These are phyloP conservation scores for Pisolithus tinctorius DNA, from an alignment of 768 basidiomycete genomes.

Conservation along the genomic window DNA sequence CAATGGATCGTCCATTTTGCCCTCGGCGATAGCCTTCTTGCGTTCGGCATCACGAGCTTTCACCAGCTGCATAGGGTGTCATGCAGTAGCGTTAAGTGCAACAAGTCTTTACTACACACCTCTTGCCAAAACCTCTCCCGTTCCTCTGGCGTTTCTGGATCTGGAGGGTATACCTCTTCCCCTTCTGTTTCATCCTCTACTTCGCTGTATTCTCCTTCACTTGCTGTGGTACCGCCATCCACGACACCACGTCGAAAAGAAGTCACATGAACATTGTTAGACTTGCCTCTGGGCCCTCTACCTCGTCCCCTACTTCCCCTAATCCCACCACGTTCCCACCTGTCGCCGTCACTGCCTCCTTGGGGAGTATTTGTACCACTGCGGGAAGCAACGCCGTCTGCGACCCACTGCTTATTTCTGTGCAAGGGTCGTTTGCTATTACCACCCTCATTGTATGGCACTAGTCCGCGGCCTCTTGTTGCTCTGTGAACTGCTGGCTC, in stretches of 20 bases:
- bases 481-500: constrained; percentile 17
- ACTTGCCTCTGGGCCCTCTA: constrained; percentile 30
- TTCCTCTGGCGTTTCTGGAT: constrained; percentile 54
- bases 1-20: constrained; percentile 83
- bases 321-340: constrained; percentile 59
- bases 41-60: constrained; percentile 68
- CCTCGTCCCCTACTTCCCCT: constrained; percentile 45
- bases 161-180: constrained; percentile 37
- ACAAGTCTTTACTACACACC: constrained; percentile 35
- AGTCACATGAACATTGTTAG: constrained; percentile 35
- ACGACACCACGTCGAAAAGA: constrained; percentile 19
- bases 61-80: constrained; percentile 42
- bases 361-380: constrained; percentile 30
- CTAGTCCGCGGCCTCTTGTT: constrained; percentile 19
- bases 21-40: constrained; percentile 69
- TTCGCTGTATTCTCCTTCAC: constrained; percentile 30
- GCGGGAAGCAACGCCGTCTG: constrained; percentile 30
- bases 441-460: constrained; percentile 12
- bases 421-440: constrained; percentile 27
- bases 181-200: constrained; percentile 27
- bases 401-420: constrained; percentile 59
- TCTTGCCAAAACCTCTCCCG: constrained; percentile 66
- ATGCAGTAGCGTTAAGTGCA: constrained; percentile 14
- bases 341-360: constrained; percentile 39
- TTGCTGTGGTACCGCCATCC: constrained; percentile 25